Percentiles rank a stretch among this genome's conserved stretches.
These are phyloP conservation scores for Annulohypoxylon bovei DNA, from an alignment of 495 filamentous ascomycete genomes.

Conservation along the genomic window DNA sequence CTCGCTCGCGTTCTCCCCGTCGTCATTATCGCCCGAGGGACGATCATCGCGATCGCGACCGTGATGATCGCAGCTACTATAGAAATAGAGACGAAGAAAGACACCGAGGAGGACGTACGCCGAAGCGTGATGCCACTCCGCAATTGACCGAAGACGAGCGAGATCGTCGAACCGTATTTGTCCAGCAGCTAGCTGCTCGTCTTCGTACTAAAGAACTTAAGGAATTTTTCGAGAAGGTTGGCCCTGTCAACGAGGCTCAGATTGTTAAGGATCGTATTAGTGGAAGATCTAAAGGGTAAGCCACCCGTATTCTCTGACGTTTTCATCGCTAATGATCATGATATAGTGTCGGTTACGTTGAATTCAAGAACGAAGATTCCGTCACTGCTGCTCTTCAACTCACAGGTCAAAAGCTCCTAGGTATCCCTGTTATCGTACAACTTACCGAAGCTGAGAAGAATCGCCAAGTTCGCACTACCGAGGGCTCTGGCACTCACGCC, in stretches of 20 bases:
- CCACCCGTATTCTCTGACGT: slow-evolving; percentile 16
- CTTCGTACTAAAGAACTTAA: slow-evolving; percentile 92
- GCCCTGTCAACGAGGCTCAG: slow-evolving; percentile 95
- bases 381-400: slow-evolving; percentile 94
- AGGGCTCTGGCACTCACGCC: slow-evolving; percentile 68
- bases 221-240: slow-evolving; percentile 95
- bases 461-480: slow-evolving; percentile 89
- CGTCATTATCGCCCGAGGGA: slow-evolving; percentile 81
- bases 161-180: slow-evolving; percentile 96
- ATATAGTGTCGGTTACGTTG: slow-evolving; percentile 95
- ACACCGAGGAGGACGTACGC: slow-evolving; percentile 60
- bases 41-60: slow-evolving; percentile 63
- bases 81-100: slow-evolving; percentile 65
- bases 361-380: slow-evolving; percentile 97
- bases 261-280: slow-evolving; percentile 99
- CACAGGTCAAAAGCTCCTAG: slow-evolving; percentile 97
- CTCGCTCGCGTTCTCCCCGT: slow-evolving; percentile 79
- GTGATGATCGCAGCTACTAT: slow-evolving; percentile 57
- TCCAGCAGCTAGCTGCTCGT: slow-evolving; percentile 94
- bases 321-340: not conserved
- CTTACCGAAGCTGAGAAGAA: slow-evolving; percentile 99
- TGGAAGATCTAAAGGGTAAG: slow-evolving; percentile 96
- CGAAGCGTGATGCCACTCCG: slow-evolving; percentile 59
- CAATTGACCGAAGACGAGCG: slow-evolving; percentile 94
- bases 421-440: slow-evolving; percentile 98